A percentile compares a stretch with the other conserved stretches of the same genome.
Conservation (phyloP, 768 basidiomycete genomes). For the Boletus rex-veris region DNA sequence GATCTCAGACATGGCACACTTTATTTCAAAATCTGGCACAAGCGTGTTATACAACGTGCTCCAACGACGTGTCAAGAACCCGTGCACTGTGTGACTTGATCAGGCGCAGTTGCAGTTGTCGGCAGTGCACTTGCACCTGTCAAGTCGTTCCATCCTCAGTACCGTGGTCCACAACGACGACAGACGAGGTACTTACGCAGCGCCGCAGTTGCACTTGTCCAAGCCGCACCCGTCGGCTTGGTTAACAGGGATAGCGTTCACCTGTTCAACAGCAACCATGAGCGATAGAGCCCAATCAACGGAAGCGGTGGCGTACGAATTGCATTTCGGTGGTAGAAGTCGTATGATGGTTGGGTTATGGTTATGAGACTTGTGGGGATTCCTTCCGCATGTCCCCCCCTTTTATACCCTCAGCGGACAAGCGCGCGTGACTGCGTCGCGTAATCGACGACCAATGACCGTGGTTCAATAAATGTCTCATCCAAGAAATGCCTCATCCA, state of each 20-base stretch:
- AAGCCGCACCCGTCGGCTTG: conserved; percentile 8
- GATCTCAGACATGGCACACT: too few species aligned
- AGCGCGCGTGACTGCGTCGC: too few species aligned
- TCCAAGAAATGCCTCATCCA: conserved; percentile 3
- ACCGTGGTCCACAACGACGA: not conserved
- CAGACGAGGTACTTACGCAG: not conserved
- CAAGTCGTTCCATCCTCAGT: not conserved
- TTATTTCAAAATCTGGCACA: too few species aligned
- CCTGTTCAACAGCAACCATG: not conserved
- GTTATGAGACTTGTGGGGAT: not conserved
- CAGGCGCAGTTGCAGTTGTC: too few species aligned
- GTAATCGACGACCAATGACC: too few species aligned
- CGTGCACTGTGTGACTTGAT: too few species aligned
- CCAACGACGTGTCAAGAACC: too few species aligned
- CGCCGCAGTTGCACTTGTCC: conserved; percentile 7
- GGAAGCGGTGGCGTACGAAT: conserved; percentile 5
- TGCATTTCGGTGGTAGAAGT: conserved; percentile 9
- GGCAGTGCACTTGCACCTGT: too few species aligned
- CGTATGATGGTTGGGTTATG: not conserved
- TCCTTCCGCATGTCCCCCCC: not conserved
- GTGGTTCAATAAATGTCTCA: not conserved
- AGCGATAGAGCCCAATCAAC: not conserved
- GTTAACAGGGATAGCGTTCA: conserved; percentile 12
- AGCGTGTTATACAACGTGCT: too few species aligned
- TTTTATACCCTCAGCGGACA: conserved; percentile 9